Evolutionary conservation across 768 basidiomycete species (phyloP).

Genomic region (Chlorophyllum brunneum): DNA sequence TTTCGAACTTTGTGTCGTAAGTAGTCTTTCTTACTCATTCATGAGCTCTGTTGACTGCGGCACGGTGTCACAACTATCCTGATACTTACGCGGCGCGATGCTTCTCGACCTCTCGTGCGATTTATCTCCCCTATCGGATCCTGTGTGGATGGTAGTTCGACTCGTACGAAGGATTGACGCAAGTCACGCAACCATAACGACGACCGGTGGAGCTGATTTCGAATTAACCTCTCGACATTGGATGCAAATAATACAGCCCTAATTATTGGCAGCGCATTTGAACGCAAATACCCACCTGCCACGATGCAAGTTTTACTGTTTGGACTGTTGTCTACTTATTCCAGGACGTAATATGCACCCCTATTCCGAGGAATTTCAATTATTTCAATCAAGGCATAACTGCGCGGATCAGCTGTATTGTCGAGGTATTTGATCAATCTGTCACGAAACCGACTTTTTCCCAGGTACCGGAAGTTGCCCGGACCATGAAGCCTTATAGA

Average conservation of each 20-base stretch:
- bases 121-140: not conserved
- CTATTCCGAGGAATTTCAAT: no score
- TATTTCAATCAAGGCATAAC: no score
- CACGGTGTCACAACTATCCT: not conserved
- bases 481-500: no score
- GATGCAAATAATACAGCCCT: not conserved
- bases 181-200: not conserved
- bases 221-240: conserved; percentile 7
- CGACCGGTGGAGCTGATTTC: conserved; percentile 9
- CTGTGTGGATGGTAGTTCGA: conserved; percentile 1
- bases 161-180: not conserved
- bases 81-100: not conserved
- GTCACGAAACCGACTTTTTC: not conserved
- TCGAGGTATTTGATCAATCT: not conserved
- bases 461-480: not conserved
- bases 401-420: not conserved
- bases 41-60: not conserved
- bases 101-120: not conserved
- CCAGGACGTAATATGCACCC: no score
- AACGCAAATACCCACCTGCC: not conserved
- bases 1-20: conserved; percentile 24
- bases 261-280: conserved; percentile 1
- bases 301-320: not conserved
- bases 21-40: conserved; percentile 6
- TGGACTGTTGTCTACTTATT: not conserved